Percentiles rank a stretch among this genome's conserved stretches.
Evolutionary conservation across 2,329 filamentous ascomycete species (phyloP).

Genomic region (Epichloe elymi): DNA sequence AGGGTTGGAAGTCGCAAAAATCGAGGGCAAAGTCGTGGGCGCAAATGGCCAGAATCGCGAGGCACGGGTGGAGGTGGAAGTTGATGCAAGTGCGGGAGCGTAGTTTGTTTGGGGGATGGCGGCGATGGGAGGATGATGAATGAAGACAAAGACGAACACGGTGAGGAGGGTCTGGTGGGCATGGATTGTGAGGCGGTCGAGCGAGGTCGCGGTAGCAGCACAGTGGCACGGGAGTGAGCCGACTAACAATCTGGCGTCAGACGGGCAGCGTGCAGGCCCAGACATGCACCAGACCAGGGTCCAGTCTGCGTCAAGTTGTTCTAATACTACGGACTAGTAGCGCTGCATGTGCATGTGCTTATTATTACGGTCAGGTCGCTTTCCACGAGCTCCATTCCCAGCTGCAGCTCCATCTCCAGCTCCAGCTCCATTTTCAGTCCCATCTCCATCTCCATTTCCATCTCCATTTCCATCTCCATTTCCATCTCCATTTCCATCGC

Average conservation of each 20-base stretch:
- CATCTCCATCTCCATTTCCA: too few species aligned
- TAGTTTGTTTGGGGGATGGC: not conserved
- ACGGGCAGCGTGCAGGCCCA: too few species aligned
- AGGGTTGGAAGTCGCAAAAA: not conserved
- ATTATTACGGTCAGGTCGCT: too few species aligned
- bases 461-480: too few species aligned
- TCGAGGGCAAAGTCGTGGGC: not conserved
- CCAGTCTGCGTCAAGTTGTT: too few species aligned
- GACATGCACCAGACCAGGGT: too few species aligned
- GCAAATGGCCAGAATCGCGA: conserved; percentile 3
- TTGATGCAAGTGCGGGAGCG: conserved; percentile 1
- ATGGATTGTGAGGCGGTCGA: conserved; percentile 1
- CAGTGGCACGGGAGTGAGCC: conserved; percentile 1
- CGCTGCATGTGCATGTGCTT: too few species aligned
- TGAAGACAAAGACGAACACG: conserved; percentile 3
- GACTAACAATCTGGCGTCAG: not conserved
- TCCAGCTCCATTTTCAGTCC: too few species aligned
- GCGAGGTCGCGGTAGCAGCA: not conserved
- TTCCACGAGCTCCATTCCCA: too few species aligned
- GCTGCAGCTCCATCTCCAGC: too few species aligned
- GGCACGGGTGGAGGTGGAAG: not conserved
- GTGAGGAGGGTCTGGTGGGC: not conserved
- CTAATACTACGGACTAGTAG: too few species aligned
- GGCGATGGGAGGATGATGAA: conserved; percentile 2
- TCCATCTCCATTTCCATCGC: too few species aligned